These are phyloP conservation scores for Phytopythium ostracodes DNA, from an alignment of 352 stramenopile species.

Conservation along the genomic window DNA sequence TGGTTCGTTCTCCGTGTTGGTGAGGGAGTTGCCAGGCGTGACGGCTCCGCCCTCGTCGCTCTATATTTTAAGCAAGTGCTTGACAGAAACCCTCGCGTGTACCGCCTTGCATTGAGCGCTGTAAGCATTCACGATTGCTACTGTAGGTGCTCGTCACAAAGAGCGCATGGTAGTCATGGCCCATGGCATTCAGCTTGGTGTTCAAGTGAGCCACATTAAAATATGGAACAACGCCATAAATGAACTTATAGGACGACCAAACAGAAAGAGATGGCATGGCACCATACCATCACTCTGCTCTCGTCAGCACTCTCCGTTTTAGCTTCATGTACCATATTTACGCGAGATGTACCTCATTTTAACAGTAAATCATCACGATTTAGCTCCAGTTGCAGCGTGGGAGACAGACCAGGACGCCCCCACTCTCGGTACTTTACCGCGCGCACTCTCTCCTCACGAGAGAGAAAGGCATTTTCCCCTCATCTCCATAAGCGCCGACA, in stretches of 20 bases:
- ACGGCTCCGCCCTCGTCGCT: not conserved
- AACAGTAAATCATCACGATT: not conserved
- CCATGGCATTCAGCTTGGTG: too few species aligned
- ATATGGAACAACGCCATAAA: not conserved
- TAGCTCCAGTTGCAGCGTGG: not conserved
- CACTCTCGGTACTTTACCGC: conserved; percentile 4
- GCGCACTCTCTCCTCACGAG: not conserved
- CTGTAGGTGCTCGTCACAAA: too few species aligned
- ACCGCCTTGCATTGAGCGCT: too few species aligned
- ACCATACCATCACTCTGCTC: too few species aligned
- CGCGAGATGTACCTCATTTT: not conserved
- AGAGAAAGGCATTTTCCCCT: not conserved
- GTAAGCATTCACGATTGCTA: too few species aligned
- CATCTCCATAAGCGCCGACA: not conserved
- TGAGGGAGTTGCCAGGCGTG: not conserved
- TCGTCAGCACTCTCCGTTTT: not conserved
- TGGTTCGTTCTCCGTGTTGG: not conserved
- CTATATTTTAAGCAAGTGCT: conserved; percentile 2
- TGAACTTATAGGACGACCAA: not conserved
- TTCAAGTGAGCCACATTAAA: not conserved
- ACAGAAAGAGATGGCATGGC: not conserved
- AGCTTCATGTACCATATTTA: not conserved
- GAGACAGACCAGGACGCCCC: conserved; percentile 4
- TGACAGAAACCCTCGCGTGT: not conserved
- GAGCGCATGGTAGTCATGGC: too few species aligned